Evolutionary conservation across 805 yeast species (phyloP), one percentile per base, ranked within the genome.

Genomic region (Tetrapisispora namnaoensis): DNA sequence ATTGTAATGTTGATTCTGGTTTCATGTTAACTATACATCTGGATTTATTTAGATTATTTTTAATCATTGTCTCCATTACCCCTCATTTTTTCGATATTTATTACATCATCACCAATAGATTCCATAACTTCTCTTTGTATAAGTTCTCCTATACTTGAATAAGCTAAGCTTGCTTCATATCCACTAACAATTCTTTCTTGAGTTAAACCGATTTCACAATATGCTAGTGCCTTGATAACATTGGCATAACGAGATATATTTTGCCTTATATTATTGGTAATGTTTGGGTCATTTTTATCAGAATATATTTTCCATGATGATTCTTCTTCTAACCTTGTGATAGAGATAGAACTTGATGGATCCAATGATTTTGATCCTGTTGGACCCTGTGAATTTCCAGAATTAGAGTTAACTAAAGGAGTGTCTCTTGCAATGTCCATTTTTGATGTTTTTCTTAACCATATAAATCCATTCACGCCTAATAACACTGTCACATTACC

Each of bases 261-360:
- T 51, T 76, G 78, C 55, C 91, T 78, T 17, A 79, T 73, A 17
- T 77, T 71, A 28, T 73, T 67, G 6, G 85, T 70, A 20, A 93
- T 81, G n/a, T 67, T 59, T 20, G 69, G 68, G 53, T 88, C 96
- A 62, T 93, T 95, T 51, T 77, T 76, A 67, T 95, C 98, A 46
- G 91, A 82, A 69, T 93, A 93, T 38, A 93, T 91, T 62, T 90
- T 95, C 93, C 95, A 83, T 1, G 96, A 84, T 28, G 95, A 83
- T 60, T 90, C 96, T 65, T 86, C 93, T 63, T 90, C 96, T 44
- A 93, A 70, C 56, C 95, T 75, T 13, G 96, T 89, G 46, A 91
- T 86, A 2, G 82, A 72, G 0, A 79, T 84, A 47, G 73, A 71
- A 10, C 85, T 52, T 3, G 54, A 48, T 28, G 62, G 55, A 38